Percentiles rank a stretch among this genome's conserved stretches.
These are phyloP conservation scores for Perkinsus marinus DNA, from an alignment of 169 alveolate genomes.

Conservation along the genomic window DNA sequence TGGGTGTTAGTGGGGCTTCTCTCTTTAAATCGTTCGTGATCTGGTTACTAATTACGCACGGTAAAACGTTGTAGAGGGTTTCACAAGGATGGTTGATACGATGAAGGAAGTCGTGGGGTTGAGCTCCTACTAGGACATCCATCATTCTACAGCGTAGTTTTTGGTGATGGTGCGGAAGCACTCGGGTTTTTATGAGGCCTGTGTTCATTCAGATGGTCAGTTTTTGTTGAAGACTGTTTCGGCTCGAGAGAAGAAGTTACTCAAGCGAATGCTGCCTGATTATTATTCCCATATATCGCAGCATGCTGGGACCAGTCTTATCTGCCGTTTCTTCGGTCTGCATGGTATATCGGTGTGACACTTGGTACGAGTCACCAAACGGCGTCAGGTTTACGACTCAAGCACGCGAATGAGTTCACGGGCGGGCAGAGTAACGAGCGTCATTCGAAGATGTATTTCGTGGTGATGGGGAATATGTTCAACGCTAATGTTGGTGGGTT, in stretches of 20 bases:
- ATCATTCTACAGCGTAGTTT: too few relatives aligned
- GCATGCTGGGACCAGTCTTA: neutral
- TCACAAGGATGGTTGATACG: too few relatives aligned
- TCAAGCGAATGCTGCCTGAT: neutral
- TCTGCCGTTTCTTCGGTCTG: neutral
- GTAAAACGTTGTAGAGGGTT: too few relatives aligned
- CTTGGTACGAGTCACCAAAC: neutral
- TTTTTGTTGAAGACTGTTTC: slow-evolving; percentile 32
- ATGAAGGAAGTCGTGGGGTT: too few relatives aligned
- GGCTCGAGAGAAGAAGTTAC: neutral
- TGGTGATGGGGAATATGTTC: slow-evolving; percentile 90
- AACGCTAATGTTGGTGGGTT: slow-evolving; percentile 59
- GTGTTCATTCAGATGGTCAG: slow-evolving; percentile 16
- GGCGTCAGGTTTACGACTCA: neutral
- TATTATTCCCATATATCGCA: neutral
- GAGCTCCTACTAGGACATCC: too few relatives aligned
- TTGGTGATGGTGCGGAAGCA: too few relatives aligned
- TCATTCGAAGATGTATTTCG: slow-evolving; percentile 61
- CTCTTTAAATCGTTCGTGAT: too few relatives aligned
- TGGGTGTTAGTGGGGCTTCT: slow-evolving; percentile 54
- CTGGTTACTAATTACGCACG: too few relatives aligned
- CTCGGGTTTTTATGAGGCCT: too few relatives aligned
- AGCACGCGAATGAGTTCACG: neutral
- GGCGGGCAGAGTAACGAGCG: neutral
- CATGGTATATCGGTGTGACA: neutral